Evolutionary conservation across 306 rosid species (phyloP).

Genomic region (Cucurbita pepo): DNA sequence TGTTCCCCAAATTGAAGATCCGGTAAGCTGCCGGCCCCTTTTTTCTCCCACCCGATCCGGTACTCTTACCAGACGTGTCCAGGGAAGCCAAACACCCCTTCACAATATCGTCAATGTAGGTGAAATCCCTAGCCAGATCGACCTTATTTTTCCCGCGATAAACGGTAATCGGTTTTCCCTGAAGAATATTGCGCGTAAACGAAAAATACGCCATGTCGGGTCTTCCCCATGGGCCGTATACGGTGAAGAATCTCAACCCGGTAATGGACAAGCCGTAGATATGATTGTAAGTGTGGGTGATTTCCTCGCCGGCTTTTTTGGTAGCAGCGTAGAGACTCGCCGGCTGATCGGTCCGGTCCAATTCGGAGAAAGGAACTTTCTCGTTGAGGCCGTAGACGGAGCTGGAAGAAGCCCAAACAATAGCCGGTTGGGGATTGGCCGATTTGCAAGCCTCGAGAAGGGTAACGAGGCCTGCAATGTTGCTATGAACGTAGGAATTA

Average conservation of each 20-base stretch:
- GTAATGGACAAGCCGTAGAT: conserved; percentile 68
- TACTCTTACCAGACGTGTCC: conserved; percentile 57
- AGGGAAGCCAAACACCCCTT: conserved; percentile 69
- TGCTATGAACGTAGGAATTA: conserved; percentile 68
- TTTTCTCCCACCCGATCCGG: conserved; percentile 83
- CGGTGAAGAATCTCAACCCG: conserved; percentile 73
- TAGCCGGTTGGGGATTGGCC: conserved; percentile 1
- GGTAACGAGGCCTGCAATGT: conserved; percentile 72
- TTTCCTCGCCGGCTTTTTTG: conserved; percentile 40
- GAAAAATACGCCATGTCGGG: conserved; percentile 92
- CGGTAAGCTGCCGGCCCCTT: conserved; percentile 49
- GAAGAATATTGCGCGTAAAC: conserved; percentile 60
- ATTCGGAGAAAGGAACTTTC: conserved; percentile 45
- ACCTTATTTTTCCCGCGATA: conserved; percentile 65
- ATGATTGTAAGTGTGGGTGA: background rate
- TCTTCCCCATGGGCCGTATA: conserved; percentile 88
- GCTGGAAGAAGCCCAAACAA: conserved; percentile 30
- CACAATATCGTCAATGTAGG: conserved; percentile 73
- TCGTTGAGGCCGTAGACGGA: conserved; percentile 36
- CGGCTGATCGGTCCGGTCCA: conserved; percentile 48
- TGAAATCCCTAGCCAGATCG: conserved; percentile 71
- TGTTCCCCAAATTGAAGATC: conserved; percentile 70
- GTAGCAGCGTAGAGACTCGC: conserved; percentile 40
- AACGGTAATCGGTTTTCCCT: conserved; percentile 67
- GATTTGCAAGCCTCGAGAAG: conserved; percentile 61